Evolutionary conservation across 495 filamentous ascomycete genomes (phyloP).

Genomic region (Penicillium simplicissimum): DNA sequence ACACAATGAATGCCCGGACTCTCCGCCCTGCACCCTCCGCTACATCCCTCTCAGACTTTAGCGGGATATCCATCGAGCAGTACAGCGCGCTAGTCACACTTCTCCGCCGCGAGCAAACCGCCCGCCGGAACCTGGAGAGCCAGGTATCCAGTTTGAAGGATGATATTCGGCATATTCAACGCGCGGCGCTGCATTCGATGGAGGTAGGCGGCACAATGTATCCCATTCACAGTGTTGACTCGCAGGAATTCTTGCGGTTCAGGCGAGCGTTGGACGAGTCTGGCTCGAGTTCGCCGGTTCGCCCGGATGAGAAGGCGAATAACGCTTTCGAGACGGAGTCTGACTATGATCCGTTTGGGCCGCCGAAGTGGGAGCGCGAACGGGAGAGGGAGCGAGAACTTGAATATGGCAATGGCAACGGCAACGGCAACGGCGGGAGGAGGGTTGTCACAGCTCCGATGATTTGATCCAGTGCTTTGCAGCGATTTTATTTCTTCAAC

Average conservation of each 20-base stretch:
- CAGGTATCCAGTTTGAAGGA: constrained; percentile 53
- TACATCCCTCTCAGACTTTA: constrained; percentile 34
- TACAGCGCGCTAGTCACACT: constrained; percentile 57
- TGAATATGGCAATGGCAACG: background rate
- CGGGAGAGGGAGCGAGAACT: background rate
- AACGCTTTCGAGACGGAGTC: constrained; percentile 19
- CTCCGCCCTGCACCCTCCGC: constrained; percentile 36
- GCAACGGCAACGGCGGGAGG: constrained; percentile 1
- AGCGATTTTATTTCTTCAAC: background rate
- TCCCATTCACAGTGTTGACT: constrained; percentile 38
- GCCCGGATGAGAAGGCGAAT: constrained; percentile 15
- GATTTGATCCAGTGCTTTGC: constrained; percentile 15
- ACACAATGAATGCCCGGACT: constrained; percentile 29
- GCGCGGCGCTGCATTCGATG: constrained; percentile 36
- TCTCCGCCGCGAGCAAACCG: constrained; percentile 56
- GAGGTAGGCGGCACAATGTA: constrained; percentile 36
- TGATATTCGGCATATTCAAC: constrained; percentile 48
- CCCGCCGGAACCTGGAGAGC: constrained; percentile 53
- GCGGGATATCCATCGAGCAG: constrained; percentile 55
- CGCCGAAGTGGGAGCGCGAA: constrained; percentile 26
- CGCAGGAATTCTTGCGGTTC: constrained; percentile 38
- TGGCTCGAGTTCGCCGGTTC: constrained; percentile 16
- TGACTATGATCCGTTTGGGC: constrained; percentile 27
- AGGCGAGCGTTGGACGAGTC: constrained; percentile 29
- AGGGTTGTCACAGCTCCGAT: constrained; percentile 23